Conservation (phyloP, 495 filamentous ascomycete species). For the Daldinia childiae region DNA sequence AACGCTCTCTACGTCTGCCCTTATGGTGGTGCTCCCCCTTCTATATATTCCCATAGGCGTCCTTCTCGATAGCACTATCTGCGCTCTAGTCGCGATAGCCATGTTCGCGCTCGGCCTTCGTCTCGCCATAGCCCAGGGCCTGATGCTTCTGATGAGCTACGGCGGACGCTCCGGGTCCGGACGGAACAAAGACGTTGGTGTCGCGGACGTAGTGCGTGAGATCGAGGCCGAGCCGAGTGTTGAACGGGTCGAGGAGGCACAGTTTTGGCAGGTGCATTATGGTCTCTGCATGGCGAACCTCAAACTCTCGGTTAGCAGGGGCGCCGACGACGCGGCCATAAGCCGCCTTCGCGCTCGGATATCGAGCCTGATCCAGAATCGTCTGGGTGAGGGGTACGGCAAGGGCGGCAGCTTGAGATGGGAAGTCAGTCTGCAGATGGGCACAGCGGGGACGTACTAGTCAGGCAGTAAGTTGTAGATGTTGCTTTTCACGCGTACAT, state of each 20-base stretch:
- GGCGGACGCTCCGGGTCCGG: conserved; percentile 37
- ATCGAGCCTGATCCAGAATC: conserved; percentile 79
- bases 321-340: conserved; percentile 69
- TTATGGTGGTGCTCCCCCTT: conserved; percentile 85
- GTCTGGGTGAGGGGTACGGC: conserved; percentile 88
- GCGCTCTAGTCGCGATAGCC: conserved; percentile 75
- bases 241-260: conserved; percentile 81
- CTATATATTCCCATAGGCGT: conserved; percentile 77
- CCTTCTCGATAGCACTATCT: conserved; percentile 84
- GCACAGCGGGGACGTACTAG: conserved; percentile 43
- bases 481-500: not conserved
- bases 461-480: not conserved
- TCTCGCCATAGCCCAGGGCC: conserved; percentile 82
- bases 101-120: conserved; percentile 89
- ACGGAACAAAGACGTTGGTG: conserved; percentile 56
- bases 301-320: conserved; percentile 73
- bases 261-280: conserved; percentile 99
- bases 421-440: conserved; percentile 76
- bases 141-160: conserved; percentile 96
- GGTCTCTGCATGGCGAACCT: conserved; percentile 95
- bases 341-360: conserved; percentile 76
- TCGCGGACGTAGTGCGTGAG: conserved; percentile 80
- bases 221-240: conserved; percentile 83
- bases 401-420: conserved; percentile 78
- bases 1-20: conserved; percentile 81